These are phyloP conservation scores for Trichoderma asperelloides DNA, from an alignment of 495 filamentous ascomycete species.

Conservation along the genomic window DNA sequence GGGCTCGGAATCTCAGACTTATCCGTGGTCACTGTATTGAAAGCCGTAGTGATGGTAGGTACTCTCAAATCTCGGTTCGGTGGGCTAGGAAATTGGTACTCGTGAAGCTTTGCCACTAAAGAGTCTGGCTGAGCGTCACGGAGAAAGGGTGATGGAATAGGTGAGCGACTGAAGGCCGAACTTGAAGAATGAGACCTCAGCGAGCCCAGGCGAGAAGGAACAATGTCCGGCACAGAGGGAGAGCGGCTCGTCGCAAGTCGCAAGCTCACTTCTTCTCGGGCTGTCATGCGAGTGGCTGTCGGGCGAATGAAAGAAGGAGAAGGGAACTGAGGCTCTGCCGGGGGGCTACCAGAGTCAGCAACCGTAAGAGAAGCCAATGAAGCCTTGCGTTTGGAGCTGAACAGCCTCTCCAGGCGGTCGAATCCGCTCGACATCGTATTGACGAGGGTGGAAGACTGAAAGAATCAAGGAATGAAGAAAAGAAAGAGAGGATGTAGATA, in stretches of 20 bases:
- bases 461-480: background rate
- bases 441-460: background rate
- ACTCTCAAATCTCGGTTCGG: background rate
- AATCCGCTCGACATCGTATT: constrained; percentile 15
- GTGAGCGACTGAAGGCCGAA: background rate
- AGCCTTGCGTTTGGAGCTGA: constrained; percentile 20
- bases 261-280: constrained; percentile 29
- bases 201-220: constrained; percentile 26
- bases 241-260: constrained; percentile 6
- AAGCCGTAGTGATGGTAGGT: background rate
- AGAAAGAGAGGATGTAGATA: background rate
- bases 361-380: constrained; percentile 2
- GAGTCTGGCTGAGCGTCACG: background rate
- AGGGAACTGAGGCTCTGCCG: constrained; percentile 25
- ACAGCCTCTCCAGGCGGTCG: constrained; percentile 24
- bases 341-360: constrained; percentile 5
- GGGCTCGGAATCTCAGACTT: background rate
- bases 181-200: constrained; percentile 21
- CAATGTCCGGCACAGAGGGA: constrained; percentile 4
- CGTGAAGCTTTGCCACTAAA: constrained; percentile 10
- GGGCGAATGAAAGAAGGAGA: constrained; percentile 38
- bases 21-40: background rate
- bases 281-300: constrained; percentile 37
- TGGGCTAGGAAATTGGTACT: constrained; percentile 11
- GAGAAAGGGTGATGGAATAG: background rate